phyloP scores from a whole-genome alignment of 2,329 filamentous ascomycete genomes.

The Aureobasidium sp. region DNA sequence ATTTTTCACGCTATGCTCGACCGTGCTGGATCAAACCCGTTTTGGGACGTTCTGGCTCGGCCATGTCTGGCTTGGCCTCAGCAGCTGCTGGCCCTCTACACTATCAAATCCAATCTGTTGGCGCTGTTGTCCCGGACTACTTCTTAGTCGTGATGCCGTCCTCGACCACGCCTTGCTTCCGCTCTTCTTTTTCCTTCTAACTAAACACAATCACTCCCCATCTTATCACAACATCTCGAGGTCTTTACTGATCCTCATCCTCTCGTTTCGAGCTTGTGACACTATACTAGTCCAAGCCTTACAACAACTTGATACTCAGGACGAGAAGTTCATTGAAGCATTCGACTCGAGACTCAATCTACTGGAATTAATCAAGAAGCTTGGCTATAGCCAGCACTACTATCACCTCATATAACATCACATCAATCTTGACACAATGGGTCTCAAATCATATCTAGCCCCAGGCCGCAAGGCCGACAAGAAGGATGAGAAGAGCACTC shows the following conservation, averaged over 20 bases:
- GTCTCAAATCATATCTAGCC: conserved; percentile 15
- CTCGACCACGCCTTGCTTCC: not conserved
- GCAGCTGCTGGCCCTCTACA: not conserved
- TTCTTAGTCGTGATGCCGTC: not conserved
- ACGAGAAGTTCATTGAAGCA: not conserved
- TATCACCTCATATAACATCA: not conserved
- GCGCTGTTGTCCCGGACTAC: conserved; percentile 1
- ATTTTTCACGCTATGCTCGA: conserved; percentile 4
- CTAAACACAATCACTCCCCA: not conserved
- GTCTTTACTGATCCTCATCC: conserved; percentile 2
- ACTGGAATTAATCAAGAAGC: not conserved
- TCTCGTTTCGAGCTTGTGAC: conserved; percentile 1
- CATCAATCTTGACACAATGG: conserved; percentile 8
- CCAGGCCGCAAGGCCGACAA: conserved; percentile 12
- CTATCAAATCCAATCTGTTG: conserved; percentile 11
- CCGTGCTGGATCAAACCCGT: conserved; percentile 9
- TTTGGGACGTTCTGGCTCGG: conserved; percentile 10
- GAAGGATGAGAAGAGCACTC: conserved; percentile 2
- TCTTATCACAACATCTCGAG: not conserved
- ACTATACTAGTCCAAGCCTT: not conserved
- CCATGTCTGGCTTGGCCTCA: conserved; percentile 3
- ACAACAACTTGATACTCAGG: not conserved
- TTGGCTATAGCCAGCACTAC: conserved; percentile 10
- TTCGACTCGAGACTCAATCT: not conserved
- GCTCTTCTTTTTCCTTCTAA: not conserved